Base-by-base conservation (phyloP, 371 early-diverging fungal genomes). In the Capniomyces stellatus region DNA sequence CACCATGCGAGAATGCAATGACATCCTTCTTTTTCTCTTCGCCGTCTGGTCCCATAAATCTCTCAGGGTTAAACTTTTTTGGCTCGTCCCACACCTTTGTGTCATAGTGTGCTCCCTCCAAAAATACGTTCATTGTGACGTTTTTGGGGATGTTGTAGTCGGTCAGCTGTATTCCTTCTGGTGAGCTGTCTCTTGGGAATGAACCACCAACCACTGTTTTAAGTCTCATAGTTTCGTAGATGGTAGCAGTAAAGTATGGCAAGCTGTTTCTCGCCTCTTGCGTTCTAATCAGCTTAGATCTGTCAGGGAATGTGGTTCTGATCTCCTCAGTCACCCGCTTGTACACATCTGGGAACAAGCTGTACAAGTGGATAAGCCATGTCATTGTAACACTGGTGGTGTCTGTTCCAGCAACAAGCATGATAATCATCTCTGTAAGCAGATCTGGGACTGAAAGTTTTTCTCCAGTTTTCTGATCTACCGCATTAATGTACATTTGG, bases 181-280 rank as follows among this genome's bases (percentile, higher is more conserved):
- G 31, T 1, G 69, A 66, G 2, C 58, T 47, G 21, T 59, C 54
- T 28, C 71, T 51, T 19, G 53, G 51, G 43, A 68, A 40, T 24
- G 18, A 55, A 35, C 55, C 57, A 12, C 58, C 52, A 2, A 58
- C 58, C 13, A 55, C 54, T 0, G 64, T 54, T 1, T 47, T 51
- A 18, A 65, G 13, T 4, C 72, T 62, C 57, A 71, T 29, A 0
- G 68, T 54, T 56, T 71, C 72, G 43, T 63, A 50, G 29, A 71
- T 46, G 0, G 60, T 62, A 2, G 71, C 72, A 0, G 52, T 50
- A 19, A 71, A 48, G 44, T 64, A 70, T 1, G 70, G 70, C 24
- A 68, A 51, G 22, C 30, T 28, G 24, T 40, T 22, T 23, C 28
- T 22, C 12, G 60, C 55, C 0, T 35, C 51, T 0, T 49, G 43